phyloP scores from a whole-genome alignment of 2,329 filamentous ascomycete genomes.

The Phialophora macrospora region DNA sequence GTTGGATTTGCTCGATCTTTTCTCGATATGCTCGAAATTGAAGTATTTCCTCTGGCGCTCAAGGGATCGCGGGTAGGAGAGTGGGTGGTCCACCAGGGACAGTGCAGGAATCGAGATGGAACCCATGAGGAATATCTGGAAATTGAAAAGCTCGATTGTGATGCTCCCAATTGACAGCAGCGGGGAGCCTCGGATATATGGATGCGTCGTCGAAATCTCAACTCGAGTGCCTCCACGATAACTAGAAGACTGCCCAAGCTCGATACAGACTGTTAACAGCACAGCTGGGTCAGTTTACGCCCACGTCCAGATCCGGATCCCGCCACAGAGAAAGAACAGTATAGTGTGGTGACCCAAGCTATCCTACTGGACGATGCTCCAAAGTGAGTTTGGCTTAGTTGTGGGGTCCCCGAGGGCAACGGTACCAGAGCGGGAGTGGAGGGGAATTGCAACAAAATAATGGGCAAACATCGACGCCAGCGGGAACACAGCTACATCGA shows the following conservation, averaged over 20 bases:
- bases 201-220: too few relatives aligned
- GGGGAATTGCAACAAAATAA: too few relatives aligned
- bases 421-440: too few relatives aligned
- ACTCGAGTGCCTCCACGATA: too few relatives aligned
- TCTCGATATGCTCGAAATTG: not conserved
- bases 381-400: not conserved
- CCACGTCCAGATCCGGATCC: not conserved
- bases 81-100: conserved; percentile 5
- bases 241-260: too few relatives aligned
- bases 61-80: conserved; percentile 6
- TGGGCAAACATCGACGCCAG: too few relatives aligned
- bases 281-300: too few relatives aligned
- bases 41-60: conserved; percentile 12
- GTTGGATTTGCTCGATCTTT: not conserved
- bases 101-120: conserved; percentile 7
- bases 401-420: not conserved
- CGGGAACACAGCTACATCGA: too few relatives aligned
- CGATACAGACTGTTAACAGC: too few relatives aligned
- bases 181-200: too few relatives aligned
- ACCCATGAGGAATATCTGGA: not conserved
- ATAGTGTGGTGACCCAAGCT: not conserved
- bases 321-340: not conserved
- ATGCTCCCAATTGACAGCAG: too few relatives aligned
- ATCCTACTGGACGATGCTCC: conserved; percentile 6
- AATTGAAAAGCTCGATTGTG: too few relatives aligned